Base-by-base conservation (phyloP, 2,329 filamentous ascomycete species). In the Diaporthe australafricana region DNA sequence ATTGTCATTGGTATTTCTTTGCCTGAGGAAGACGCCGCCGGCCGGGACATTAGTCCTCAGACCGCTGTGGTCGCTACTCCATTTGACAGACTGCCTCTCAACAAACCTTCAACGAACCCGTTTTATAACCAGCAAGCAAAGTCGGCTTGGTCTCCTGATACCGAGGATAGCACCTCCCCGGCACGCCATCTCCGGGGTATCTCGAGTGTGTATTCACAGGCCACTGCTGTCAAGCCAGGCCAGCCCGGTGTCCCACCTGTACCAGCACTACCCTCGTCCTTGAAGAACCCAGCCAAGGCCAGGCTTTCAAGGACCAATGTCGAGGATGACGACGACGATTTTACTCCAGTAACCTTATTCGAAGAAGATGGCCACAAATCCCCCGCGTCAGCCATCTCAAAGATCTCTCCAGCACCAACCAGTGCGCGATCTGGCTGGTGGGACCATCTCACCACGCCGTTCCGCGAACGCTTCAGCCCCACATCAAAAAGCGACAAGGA, bases 391-490 rank as follows among this genome's bases (percentile, higher is more conserved):
- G 75, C 79, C 48, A 84, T 81, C 70, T 77, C 80, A 17, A 84
- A 83, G 17, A 75, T 57, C 62, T 83, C 75, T 81, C 83, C 52
- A 80, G 85, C 55, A 80, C 89, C 87, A 50, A 89, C 88, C 35
- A 87, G 84, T 52, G 87, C 88, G 14, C 87, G 86, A 70, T 92
- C 91, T 32, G 93, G 93, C 25, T 95, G 93, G 92, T 95, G 93
- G 93, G 93, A 94, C 76, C 87, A 93, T 75, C 89, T 95, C 70
- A 91, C 88, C 9, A 93, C 92, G 1, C 93, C 93, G 0, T 94
- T 94, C 77, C 76, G 81, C 20, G 84, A 87, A 38, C 77, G 86
- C 27, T 82, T 84, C 57, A 83, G 81, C 57, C 81, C 81, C 57
- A 81, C 77, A 76, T 70, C 79, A 63, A 80, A 78, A 68, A 68